phyloP scores from a whole-genome alignment of 2,329 filamentous ascomycete species.

The Calonectria pteridis region DNA sequence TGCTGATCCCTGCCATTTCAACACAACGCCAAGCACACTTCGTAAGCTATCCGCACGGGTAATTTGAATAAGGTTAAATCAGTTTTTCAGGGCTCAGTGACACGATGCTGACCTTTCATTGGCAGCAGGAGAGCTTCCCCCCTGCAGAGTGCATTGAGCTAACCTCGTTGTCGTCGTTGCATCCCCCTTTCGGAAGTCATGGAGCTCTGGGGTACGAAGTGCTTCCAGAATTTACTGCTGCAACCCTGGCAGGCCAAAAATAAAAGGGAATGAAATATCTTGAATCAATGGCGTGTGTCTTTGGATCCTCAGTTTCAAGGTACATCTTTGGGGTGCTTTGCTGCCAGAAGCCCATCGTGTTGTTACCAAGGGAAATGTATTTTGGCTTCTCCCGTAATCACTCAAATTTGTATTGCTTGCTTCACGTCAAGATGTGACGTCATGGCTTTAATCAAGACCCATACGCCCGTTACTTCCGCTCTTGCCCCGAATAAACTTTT shows the following conservation, averaged over 20 bases:
- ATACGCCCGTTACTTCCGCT: background rate
- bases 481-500: background rate
- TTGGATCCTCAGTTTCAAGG: background rate
- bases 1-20: background rate
- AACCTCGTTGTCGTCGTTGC: background rate
- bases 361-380: background rate
- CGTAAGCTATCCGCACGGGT: background rate
- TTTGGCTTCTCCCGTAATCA: background rate
- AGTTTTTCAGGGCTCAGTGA: background rate
- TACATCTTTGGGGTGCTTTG: background rate
- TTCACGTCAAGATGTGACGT: too few relatives aligned
- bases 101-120: background rate
- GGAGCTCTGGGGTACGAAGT: background rate
- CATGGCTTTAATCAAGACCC: background rate
- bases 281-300: background rate
- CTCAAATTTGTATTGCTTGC: background rate
- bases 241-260: background rate
- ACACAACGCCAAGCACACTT: background rate
- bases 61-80: constrained; percentile 3
- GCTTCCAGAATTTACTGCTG: background rate
- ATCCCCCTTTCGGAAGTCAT: background rate
- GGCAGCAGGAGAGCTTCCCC: background rate
- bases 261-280: background rate
- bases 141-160: background rate
- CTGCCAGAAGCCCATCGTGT: background rate